Percentiles rank a stretch among this genome's conserved stretches.
Conservation (phyloP, 305 asterid species). For the Euphrasia arctica region DNA sequence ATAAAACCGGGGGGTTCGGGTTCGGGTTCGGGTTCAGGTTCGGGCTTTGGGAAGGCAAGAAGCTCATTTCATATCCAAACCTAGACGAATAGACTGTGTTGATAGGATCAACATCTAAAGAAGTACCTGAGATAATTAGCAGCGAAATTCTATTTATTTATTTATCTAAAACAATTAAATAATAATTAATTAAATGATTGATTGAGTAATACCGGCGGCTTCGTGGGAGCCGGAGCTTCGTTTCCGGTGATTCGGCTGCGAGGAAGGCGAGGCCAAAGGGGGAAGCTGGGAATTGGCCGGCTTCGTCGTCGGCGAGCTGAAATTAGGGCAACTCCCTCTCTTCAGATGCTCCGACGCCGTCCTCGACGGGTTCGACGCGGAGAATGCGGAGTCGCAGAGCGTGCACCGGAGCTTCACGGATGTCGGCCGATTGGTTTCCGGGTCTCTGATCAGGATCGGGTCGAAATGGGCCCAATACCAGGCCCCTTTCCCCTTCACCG, state of each 20-base stretch:
- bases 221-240: slow-evolving; percentile 33
- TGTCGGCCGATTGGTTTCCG: slow-evolving; percentile 73
- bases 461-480: slow-evolving; percentile 99
- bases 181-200: no score
- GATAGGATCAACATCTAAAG: slow-evolving; percentile 12
- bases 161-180: no score
- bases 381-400: slow-evolving; percentile 82
- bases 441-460: slow-evolving; percentile 70
- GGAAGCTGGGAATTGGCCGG: slow-evolving; percentile 32
- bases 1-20: slow-evolving; percentile 41
- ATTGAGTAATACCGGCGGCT: slow-evolving; percentile 26
- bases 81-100: slow-evolving; percentile 26
- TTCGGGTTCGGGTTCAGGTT: no score
- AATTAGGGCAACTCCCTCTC: slow-evolving; percentile 94
- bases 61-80: slow-evolving; percentile 25
- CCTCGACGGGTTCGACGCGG: slow-evolving; percentile 94
- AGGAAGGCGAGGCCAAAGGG: slow-evolving; percentile 56
- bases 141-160: not conserved
- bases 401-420: slow-evolving; percentile 90
- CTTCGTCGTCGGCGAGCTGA: slow-evolving; percentile 30
- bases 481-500: slow-evolving; percentile 92
- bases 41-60: slow-evolving; percentile 19
- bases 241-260: slow-evolving; percentile 40
- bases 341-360: slow-evolving; percentile 98
- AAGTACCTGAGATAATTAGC: not conserved